These are phyloP conservation scores for Alternaria sp. DNA, from an alignment of 2,329 filamentous ascomycete species.

Conservation along the genomic window DNA sequence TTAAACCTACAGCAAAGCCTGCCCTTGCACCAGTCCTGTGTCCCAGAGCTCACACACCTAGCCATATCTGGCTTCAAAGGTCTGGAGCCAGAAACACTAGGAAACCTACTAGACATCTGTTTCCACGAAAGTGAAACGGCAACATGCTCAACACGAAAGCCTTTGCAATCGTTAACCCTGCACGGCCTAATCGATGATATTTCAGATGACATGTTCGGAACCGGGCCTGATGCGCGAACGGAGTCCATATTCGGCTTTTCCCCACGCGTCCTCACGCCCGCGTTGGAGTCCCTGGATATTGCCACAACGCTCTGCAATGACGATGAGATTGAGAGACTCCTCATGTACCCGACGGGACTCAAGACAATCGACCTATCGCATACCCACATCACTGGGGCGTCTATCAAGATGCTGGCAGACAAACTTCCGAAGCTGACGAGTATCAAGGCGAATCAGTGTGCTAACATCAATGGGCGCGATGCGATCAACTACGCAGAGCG, in stretches of 20 bases:
- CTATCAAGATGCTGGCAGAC: constrained; percentile 48
- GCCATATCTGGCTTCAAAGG: constrained; percentile 15
- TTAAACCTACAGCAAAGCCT: not conserved
- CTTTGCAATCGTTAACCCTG: constrained; percentile 3
- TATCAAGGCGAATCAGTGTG: constrained; percentile 47
- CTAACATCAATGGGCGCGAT: constrained; percentile 44
- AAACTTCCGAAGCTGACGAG: constrained; percentile 30
- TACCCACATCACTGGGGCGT: constrained; percentile 50
- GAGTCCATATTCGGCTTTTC: constrained; percentile 20
- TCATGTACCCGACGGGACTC: constrained; percentile 24
- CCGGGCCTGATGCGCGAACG: not conserved
- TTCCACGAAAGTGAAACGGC: not conserved
- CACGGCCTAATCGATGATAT: not conserved
- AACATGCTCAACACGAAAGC: not conserved
- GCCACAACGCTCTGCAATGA: constrained; percentile 33
- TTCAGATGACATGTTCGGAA: not conserved
- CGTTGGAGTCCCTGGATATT: constrained; percentile 24
- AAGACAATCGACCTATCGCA: constrained; percentile 44
- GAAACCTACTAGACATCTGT: constrained; percentile 18
- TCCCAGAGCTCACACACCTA: constrained; percentile 26
- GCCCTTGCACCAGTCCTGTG: not conserved
- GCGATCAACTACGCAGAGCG: constrained; percentile 50
- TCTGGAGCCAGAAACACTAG: constrained; percentile 10
- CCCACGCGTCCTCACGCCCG: constrained; percentile 30
- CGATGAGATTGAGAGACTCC: constrained; percentile 38